Percentiles rank a stretch among this genome's conserved stretches.
Conservation (phyloP, 2,329 filamentous ascomycete species). For the Aspergillus ibericus region DNA sequence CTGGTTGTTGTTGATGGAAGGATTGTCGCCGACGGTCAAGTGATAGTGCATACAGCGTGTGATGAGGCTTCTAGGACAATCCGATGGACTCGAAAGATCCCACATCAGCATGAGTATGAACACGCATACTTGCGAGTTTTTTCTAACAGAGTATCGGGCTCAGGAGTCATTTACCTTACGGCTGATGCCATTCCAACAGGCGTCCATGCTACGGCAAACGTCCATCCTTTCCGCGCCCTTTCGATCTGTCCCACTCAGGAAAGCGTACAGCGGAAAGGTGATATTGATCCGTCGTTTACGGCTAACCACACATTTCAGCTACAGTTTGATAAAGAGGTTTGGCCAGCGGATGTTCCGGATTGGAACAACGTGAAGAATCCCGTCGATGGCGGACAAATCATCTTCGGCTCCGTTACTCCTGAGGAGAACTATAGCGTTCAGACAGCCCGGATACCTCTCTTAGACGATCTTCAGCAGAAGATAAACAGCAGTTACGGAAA, state of each 20-base stretch:
- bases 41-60: neutral
- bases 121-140: neutral
- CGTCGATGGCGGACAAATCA: no score
- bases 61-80: neutral
- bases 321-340: neutral
- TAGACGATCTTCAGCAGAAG: neutral
- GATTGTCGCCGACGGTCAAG: neutral
- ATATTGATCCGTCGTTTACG: no score
- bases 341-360: neutral
- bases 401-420: neutral
- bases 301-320: neutral
- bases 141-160: neutral
- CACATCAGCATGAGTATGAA: neutral
- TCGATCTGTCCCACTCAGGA: no score
- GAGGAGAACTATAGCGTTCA: neutral
- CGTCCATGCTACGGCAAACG: neutral
- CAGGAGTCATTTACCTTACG: neutral
- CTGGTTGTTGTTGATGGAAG: neutral
- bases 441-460: neutral
- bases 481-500: neutral
- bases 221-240: neutral
- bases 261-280: no score
- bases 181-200: neutral
- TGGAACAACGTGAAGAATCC: no score
- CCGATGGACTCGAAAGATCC: neutral